phyloP scores from a whole-genome alignment of 2,329 filamentous ascomycete species.

The Rutstroemia sp. region DNA sequence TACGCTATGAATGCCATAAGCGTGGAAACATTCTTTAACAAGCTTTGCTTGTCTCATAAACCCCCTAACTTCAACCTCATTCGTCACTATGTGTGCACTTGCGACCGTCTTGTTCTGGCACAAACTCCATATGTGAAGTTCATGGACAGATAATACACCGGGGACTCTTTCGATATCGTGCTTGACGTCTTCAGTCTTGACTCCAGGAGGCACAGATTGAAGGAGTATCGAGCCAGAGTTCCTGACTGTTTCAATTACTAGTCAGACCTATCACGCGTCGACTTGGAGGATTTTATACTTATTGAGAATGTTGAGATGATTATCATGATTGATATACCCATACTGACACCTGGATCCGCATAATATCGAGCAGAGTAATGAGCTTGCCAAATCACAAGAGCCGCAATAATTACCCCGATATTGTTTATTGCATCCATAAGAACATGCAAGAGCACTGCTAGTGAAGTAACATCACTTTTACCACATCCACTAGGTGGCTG shows the following conservation, averaged over 20 bases:
- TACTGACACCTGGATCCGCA: constrained; percentile 61
- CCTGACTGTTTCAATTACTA: constrained; percentile 34
- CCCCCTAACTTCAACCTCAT: constrained; percentile 44
- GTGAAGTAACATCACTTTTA: constrained; percentile 58
- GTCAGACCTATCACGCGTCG: not conserved
- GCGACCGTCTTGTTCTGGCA: constrained; percentile 64
- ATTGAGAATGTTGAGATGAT: constrained; percentile 56
- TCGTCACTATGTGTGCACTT: constrained; percentile 60
- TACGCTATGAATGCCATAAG: constrained; percentile 64
- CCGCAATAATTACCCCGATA: constrained; percentile 64
- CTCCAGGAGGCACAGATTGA: constrained; percentile 54
- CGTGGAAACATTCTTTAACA: constrained; percentile 62
- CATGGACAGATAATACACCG: constrained; percentile 60
- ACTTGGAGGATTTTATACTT: constrained; percentile 9
- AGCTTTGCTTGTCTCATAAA: constrained; percentile 56
- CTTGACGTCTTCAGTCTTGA: constrained; percentile 55
- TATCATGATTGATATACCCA: constrained; percentile 69
- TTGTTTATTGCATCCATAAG: constrained; percentile 71
- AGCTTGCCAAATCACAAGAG: constrained; percentile 60
- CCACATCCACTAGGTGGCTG: constrained; percentile 26
- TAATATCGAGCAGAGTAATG: constrained; percentile 54
- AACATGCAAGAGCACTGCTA: constrained; percentile 64
- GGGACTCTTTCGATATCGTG: constrained; percentile 65
- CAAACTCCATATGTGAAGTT: constrained; percentile 68
- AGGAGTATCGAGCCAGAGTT: constrained; percentile 59